A percentile compares a stretch with the other conserved stretches of the same genome.
phyloP scores from a whole-genome alignment of 1,284 basidiomycete genomes.

The Porogramme epimiltina region DNA sequence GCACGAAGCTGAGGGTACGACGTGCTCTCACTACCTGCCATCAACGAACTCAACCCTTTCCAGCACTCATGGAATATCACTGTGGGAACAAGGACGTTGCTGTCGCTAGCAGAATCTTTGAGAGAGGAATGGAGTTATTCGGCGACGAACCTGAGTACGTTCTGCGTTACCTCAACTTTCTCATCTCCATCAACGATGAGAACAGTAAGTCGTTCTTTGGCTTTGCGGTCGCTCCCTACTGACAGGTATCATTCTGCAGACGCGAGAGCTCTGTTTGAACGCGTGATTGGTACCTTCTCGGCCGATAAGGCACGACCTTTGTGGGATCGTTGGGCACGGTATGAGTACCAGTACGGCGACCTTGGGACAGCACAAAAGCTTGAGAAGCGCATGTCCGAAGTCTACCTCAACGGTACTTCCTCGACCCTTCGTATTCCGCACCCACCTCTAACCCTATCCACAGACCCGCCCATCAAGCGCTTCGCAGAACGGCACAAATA shows the following conservation, averaged over 20 bases:
- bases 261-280: conserved; percentile 94
- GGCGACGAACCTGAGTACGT: conserved; percentile 86
- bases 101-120: conserved; percentile 92
- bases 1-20: conserved; percentile 87
- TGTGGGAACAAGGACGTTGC: conserved; percentile 79
- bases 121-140: conserved; percentile 89
- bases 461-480: conserved; percentile 88
- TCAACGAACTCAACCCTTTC: conserved; percentile 5
- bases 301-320: conserved; percentile 82
- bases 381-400: conserved; percentile 85
- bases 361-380: conserved; percentile 88
- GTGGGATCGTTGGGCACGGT: conserved; percentile 95
- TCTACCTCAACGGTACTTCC: conserved; percentile 77
- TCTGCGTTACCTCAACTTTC: conserved; percentile 87
- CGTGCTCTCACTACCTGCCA: conserved; percentile 1
- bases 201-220: conserved; percentile 66
- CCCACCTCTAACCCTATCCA: not conserved
- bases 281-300: conserved; percentile 79
- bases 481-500: conserved; percentile 93
- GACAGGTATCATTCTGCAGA: conserved; percentile 50
- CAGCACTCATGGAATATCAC: conserved; percentile 96
- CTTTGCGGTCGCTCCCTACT: not conserved
- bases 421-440: not conserved
- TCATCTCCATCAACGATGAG: conserved; percentile 95
- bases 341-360: conserved; percentile 96